Conservation (phyloP, 176 grass and related monocot genomes). For the Stipa capillata region DNA sequence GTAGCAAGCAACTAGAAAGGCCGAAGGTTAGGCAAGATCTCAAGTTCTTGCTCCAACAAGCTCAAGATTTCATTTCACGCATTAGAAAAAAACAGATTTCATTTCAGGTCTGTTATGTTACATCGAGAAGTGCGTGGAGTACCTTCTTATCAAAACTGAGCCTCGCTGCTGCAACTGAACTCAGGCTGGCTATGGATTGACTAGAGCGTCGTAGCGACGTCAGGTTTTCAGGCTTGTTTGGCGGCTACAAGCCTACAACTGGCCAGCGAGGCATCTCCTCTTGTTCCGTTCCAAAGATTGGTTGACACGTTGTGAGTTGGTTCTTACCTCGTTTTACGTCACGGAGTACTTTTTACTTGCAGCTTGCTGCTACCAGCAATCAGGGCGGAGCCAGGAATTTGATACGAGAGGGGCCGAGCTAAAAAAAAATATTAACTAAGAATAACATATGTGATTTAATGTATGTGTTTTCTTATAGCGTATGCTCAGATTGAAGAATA, state of each 20-base stretch:
- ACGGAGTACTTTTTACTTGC: no score
- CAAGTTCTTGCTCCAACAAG: not conserved
- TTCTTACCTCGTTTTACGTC: no score
- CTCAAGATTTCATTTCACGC: not conserved
- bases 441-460: no score
- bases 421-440: no score
- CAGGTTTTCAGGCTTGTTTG: not conserved
- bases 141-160: not conserved
- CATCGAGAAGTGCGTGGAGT: not conserved
- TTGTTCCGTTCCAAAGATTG: no score
- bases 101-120: not conserved
- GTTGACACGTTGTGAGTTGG: no score
- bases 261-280: not conserved
- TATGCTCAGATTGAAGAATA: no score
- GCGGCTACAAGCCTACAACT: not conserved
- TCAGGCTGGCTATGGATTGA: not conserved
- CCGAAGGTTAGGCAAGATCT: not conserved
- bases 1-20: not conserved
- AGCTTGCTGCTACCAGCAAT: no score
- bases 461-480: no score
- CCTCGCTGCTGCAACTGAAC: not conserved
- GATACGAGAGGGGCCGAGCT: no score
- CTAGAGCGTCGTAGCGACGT: not conserved
- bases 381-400: no score
- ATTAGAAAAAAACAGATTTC: no score